Evolutionary conservation across 495 filamentous ascomycete genomes (phyloP), one percentile per base, ranked within the genome.

Genomic region (Penicillium turbatum): DNA sequence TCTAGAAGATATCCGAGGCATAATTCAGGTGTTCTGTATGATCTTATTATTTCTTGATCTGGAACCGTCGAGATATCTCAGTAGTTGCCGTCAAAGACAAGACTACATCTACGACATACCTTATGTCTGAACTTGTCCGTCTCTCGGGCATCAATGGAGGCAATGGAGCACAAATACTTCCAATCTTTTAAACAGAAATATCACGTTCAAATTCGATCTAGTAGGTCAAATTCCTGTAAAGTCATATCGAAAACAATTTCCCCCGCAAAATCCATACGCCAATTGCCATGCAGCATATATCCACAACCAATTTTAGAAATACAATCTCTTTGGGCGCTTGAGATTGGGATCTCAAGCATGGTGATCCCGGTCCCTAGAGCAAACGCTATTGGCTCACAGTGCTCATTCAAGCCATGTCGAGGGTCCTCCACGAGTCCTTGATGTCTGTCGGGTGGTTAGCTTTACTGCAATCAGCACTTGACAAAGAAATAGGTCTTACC

Each of bases 271-370:
- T 17, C 68, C 68, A 72, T 60, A 75, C 71, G 71, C 71, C 72
- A 60, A 60, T 60, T 70, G 62, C 64, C 68, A 75, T 75, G 72
- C 72, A 68, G 66, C 65, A 56, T 59, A 43, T 65, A 70, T 63
- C 63, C 61, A 67, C 62, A 68, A 56, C 65, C 65, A 62, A 48
- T 56, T 55, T 49, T 68, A 66, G 55, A 61, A 71, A 55, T 65
- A 66, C 62, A 67, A 11, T 45, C 39, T 45, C 29, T 56, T 46
- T 39, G 12, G 11, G 30, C 41, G 60, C 37, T 46, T 29, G 40
- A n/a, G 13, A 50, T 17, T 34, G 26, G 38, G 41, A 46, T 17
- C 5, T 36, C 15, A 6, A 26, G 17, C 15, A 32, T 1, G 9
- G 11, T 35, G 17, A 44, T 30, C 34, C 19, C 35, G 30, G 27